Conservation (phyloP, 495 filamentous ascomycete species). For the Hypoxylon trugodes region DNA sequence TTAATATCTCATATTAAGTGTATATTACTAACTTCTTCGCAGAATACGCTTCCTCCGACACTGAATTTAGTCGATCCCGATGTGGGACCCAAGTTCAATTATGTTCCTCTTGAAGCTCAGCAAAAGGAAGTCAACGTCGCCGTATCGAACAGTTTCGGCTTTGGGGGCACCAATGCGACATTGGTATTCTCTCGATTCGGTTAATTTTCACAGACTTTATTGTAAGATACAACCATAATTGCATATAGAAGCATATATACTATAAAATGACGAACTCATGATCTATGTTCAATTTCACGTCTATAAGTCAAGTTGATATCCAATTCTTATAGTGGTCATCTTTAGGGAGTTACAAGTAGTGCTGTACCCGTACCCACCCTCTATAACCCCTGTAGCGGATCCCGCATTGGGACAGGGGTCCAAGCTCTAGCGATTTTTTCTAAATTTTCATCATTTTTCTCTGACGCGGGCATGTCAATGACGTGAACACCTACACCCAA, state of each 20-base stretch:
- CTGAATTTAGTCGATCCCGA: conserved; percentile 77
- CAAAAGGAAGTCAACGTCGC: conserved; percentile 74
- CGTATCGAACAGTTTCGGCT: conserved; percentile 96
- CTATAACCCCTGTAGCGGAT: conserved; percentile 29
- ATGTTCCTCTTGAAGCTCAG: conserved; percentile 77
- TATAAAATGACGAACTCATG: not conserved
- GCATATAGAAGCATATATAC: not conserved
- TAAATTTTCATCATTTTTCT: conserved; percentile 16
- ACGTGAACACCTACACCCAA: conserved; percentile 24
- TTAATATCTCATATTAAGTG: not conserved
- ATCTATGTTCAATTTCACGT: too few relatives aligned
- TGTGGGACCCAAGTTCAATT: conserved; percentile 84
- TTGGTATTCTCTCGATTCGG: conserved; percentile 71
- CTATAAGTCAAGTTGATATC: not conserved
- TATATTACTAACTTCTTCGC: conserved; percentile 32
- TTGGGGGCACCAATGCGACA: conserved; percentile 94
- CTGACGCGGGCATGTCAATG: conserved; percentile 34
- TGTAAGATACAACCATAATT: too few relatives aligned
- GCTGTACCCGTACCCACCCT: conserved; percentile 4
- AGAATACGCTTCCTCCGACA: conserved; percentile 88
- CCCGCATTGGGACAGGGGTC: conserved; percentile 13
- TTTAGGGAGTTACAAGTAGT: not conserved
- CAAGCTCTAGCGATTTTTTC: conserved; percentile 24
- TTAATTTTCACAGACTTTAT: too few relatives aligned
- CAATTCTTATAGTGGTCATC: not conserved